A percentile compares a stretch with the other conserved stretches of the same genome.
phyloP scores from a whole-genome alignment of 2,329 filamentous ascomycete species.

The Aspergillus sp. region DNA sequence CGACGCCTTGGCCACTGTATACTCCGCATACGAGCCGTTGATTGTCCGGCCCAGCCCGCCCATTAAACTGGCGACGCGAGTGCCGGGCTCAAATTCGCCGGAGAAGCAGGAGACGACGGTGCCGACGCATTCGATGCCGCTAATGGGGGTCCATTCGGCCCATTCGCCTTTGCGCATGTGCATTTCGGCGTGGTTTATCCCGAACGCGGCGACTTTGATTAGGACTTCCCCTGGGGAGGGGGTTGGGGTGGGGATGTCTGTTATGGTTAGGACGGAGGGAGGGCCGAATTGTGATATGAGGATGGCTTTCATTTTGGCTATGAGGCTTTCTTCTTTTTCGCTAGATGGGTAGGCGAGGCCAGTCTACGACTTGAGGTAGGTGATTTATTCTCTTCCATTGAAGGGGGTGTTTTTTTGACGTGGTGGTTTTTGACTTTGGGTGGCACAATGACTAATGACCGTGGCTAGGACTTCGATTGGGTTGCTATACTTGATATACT shows the following conservation, averaged over 20 bases:
- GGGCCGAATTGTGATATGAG: conserved; percentile 5
- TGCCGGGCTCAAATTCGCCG: conserved; percentile 33
- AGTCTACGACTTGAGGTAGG: too few relatives aligned
- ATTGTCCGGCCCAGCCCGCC: conserved; percentile 44
- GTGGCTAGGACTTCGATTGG: background rate
- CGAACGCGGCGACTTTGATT: conserved; percentile 8
- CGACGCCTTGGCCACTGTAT: conserved; percentile 30
- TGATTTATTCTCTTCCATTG: background rate
- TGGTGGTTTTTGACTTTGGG: background rate
- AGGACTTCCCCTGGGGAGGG: background rate
- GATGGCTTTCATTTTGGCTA: conserved; percentile 6
- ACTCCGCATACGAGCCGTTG: conserved; percentile 44
- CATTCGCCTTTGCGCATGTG: conserved; percentile 13
- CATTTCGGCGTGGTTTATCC: conserved; percentile 12
- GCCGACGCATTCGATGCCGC: conserved; percentile 39
- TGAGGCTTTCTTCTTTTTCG: background rate
- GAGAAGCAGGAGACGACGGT: conserved; percentile 37
- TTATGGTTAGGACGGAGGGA: conserved; percentile 1
- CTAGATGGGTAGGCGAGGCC: background rate
- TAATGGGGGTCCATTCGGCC: conserved; percentile 12
- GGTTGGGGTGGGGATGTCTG: conserved; percentile 3
- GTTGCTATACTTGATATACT: background rate
- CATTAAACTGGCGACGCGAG: conserved; percentile 42
- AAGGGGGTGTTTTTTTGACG: background rate
- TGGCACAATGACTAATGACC: background rate